Evolutionary conservation across 2,329 filamentous ascomycete genomes (phyloP).

Genomic region (Diaporthe citrichinensis): DNA sequence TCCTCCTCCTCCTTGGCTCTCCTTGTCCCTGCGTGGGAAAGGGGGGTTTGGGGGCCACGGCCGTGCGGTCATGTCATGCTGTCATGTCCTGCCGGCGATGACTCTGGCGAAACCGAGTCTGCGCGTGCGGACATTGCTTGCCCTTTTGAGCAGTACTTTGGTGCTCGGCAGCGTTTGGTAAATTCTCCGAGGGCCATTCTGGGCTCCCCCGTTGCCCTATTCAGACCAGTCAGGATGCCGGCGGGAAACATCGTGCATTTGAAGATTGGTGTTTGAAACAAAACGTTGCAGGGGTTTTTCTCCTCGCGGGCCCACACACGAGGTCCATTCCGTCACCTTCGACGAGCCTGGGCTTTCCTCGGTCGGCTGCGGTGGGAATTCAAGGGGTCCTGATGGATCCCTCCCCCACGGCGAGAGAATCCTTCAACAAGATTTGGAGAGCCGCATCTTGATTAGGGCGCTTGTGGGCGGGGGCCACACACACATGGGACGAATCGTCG

Average conservation of each 20-base stretch:
- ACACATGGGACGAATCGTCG: constrained; percentile 13
- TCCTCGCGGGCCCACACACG: background rate
- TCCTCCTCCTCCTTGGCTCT: background rate
- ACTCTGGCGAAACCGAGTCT: background rate
- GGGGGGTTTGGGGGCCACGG: constrained; percentile 17
- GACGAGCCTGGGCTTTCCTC: background rate
- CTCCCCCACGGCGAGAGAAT: constrained; percentile 19
- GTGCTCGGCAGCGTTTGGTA: constrained; percentile 12
- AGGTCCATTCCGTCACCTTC: background rate
- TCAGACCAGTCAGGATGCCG: constrained; percentile 22
- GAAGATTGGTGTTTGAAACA: constrained; percentile 39
- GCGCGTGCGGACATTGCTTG: constrained; percentile 28
- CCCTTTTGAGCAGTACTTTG: constrained; percentile 27
- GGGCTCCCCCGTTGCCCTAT: constrained; percentile 15
- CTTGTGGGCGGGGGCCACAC: background rate
- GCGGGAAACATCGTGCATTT: constrained; percentile 23
- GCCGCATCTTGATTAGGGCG: constrained; percentile 26
- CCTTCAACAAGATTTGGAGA: constrained; percentile 29
- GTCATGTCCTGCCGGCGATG: constrained; percentile 5
- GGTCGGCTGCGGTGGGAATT: constrained; percentile 32
- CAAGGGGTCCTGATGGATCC: constrained; percentile 36
- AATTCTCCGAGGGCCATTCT: constrained; percentile 7
- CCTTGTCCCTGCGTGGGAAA: constrained; percentile 24
- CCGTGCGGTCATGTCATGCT: background rate
- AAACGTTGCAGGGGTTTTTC: constrained; percentile 9